Percentiles rank a stretch among this genome's conserved stretches.
Evolutionary conservation across 352 stramenopile genomes (phyloP).

Genomic region (Phytopythium vexans): DNA sequence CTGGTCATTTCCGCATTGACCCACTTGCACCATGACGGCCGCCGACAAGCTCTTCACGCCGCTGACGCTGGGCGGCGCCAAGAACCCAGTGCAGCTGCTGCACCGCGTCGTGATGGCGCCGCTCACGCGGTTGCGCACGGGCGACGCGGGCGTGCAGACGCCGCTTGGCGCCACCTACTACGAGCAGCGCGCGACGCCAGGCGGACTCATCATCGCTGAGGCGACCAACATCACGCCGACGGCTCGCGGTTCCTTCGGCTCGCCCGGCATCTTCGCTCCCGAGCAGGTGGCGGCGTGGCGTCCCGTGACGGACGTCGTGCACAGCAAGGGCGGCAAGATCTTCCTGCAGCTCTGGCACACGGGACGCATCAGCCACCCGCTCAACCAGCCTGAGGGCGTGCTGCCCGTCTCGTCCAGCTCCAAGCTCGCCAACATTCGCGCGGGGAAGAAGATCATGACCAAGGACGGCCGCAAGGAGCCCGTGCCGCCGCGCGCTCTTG

Average conservation of each 20-base stretch:
- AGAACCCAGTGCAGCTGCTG: constrained; percentile 40
- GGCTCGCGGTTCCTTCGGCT: constrained; percentile 31
- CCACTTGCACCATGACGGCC: constrained; percentile 6
- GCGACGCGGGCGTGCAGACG: constrained; percentile 33
- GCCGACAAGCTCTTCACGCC: constrained; percentile 50
- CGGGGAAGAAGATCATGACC: constrained; percentile 35
- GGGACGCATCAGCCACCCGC: constrained; percentile 63
- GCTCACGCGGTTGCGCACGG: constrained; percentile 40
- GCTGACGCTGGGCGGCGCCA: constrained; percentile 50
- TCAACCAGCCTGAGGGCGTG: constrained; percentile 51
- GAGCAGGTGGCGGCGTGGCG: constrained; percentile 56
- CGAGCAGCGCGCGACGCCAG: constrained; percentile 39
- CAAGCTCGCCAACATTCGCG: constrained; percentile 27
- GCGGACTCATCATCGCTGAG: constrained; percentile 59
- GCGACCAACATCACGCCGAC: constrained; percentile 50
- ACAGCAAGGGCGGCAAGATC: constrained; percentile 72
- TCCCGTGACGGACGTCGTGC: constrained; percentile 56
- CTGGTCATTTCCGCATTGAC: not conserved
- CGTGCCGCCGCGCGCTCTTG: constrained; percentile 58
- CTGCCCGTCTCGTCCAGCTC: constrained; percentile 53
- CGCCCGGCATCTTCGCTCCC: constrained; percentile 49
- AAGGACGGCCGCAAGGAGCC: constrained; percentile 32
- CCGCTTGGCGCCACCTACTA: constrained; percentile 55
- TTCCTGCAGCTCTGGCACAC: constrained; percentile 88
- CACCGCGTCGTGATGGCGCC: constrained; percentile 71